Conservation (phyloP, 805 yeast species). For the Candida awuae region DNA sequence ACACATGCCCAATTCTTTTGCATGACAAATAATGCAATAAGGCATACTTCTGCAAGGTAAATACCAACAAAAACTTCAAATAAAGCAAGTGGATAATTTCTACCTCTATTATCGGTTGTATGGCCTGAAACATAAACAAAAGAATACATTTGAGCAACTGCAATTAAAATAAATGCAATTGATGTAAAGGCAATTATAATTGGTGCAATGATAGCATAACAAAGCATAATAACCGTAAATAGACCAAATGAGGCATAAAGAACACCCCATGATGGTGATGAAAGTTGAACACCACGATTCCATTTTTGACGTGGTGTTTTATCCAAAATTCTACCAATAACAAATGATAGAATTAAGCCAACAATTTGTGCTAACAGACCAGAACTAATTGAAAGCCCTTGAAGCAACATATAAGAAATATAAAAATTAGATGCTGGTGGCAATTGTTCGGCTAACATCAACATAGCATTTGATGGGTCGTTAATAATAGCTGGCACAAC, state of each 20-base stretch:
- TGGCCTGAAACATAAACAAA: conserved; percentile 57
- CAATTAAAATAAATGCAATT: conserved; percentile 47
- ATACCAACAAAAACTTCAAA: conserved; percentile 66
- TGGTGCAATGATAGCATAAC: conserved; percentile 76
- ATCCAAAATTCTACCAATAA: conserved; percentile 66
- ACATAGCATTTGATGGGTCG: conserved; percentile 66
- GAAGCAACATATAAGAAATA: conserved; percentile 71
- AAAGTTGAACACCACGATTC: conserved; percentile 60
- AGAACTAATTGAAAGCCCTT: conserved; percentile 74
- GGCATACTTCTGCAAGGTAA: conserved; percentile 62
- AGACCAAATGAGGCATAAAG: conserved; percentile 72
- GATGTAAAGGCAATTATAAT: conserved; percentile 60
- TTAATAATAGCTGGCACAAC: conserved; percentile 61
- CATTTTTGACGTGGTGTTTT: conserved; percentile 89
- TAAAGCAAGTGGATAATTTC: conserved; percentile 63
- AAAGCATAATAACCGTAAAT: conserved; percentile 61
- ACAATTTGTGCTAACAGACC: conserved; percentile 71
- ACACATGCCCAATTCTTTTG: conserved; percentile 74
- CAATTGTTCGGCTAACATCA: conserved; percentile 61
- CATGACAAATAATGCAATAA: conserved; percentile 66
- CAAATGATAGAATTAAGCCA: conserved; percentile 59
- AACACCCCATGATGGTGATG: conserved; percentile 72
- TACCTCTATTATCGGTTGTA: conserved; percentile 57
- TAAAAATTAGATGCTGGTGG: conserved; percentile 92
- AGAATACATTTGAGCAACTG: conserved; percentile 55